Percentiles rank a stretch among this genome's conserved stretches.
Evolutionary conservation across 441 rosid genomes (phyloP).

Genomic region (Sinapis alba): DNA sequence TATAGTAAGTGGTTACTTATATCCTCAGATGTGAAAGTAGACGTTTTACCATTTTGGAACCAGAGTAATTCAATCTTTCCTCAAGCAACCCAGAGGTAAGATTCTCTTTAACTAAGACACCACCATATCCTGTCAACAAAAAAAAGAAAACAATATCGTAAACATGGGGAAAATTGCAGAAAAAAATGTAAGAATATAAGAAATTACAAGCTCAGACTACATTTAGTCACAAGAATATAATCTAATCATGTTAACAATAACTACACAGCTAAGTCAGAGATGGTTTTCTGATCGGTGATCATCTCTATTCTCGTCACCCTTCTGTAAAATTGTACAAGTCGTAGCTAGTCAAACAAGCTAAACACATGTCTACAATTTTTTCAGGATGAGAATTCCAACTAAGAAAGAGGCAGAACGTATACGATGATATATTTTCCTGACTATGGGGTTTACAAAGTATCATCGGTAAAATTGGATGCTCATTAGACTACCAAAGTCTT

Average conservation of each 20-base stretch:
- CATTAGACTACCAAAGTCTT: background rate
- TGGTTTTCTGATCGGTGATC: background rate
- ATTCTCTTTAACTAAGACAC: constrained; percentile 9
- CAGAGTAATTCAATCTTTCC: constrained; percentile 6
- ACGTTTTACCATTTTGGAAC: background rate
- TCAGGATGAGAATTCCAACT: background rate
- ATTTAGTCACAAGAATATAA: background rate
- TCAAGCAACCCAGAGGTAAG: background rate
- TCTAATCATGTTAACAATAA: constrained; percentile 10
- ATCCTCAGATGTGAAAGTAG: background rate
- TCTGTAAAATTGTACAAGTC: background rate
- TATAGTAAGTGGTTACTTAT: background rate
- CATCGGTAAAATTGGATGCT: background rate
- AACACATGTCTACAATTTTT: background rate
- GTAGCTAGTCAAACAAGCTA: background rate
- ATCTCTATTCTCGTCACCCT: background rate
- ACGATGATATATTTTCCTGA: background rate
- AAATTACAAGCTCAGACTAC: background rate
- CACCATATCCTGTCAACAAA: constrained; percentile 11
- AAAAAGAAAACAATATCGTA: background rate
- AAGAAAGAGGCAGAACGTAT: background rate
- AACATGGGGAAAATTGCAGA: background rate
- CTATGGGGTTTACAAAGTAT: background rate
- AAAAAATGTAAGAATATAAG: background rate
- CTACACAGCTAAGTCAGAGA: background rate